phyloP scores from a whole-genome alignment of 257 asterid species.

The Solanum habrochaites region DNA sequence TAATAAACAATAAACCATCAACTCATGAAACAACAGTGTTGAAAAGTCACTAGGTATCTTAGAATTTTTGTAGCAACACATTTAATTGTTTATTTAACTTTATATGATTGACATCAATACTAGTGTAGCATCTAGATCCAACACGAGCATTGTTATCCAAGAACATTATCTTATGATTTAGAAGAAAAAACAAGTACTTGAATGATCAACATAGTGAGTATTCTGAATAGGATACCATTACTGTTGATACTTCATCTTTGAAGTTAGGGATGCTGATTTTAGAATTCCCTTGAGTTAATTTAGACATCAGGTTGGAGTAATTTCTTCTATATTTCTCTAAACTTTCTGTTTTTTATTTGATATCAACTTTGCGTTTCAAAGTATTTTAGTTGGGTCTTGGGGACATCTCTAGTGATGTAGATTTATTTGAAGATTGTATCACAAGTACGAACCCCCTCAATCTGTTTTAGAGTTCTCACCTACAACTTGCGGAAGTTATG shows the following conservation, averaged over 20 bases:
- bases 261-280: not conserved
- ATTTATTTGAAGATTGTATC: no score
- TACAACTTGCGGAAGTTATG: no score
- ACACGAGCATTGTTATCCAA: not conserved
- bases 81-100: not conserved
- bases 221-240: not conserved
- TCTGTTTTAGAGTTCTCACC: no score
- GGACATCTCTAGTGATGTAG: not conserved
- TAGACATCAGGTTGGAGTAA: not conserved
- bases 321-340: not conserved
- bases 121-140: not conserved
- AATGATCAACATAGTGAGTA: not conserved
- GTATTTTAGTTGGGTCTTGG: not conserved
- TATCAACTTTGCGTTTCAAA: no score
- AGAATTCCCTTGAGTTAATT: not conserved
- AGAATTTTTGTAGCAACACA: no score
- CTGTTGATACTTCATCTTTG: no score
- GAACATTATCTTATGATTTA: not conserved
- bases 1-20: not conserved
- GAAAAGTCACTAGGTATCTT: not conserved
- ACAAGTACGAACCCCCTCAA: not conserved
- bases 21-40: no score
- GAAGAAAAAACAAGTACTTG: not conserved
- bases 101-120: not conserved
- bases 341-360: not conserved